These are phyloP conservation scores for Chrysoporthe deuterocubensis DNA, from an alignment of 2,329 filamentous ascomycete species.

Conservation along the genomic window DNA sequence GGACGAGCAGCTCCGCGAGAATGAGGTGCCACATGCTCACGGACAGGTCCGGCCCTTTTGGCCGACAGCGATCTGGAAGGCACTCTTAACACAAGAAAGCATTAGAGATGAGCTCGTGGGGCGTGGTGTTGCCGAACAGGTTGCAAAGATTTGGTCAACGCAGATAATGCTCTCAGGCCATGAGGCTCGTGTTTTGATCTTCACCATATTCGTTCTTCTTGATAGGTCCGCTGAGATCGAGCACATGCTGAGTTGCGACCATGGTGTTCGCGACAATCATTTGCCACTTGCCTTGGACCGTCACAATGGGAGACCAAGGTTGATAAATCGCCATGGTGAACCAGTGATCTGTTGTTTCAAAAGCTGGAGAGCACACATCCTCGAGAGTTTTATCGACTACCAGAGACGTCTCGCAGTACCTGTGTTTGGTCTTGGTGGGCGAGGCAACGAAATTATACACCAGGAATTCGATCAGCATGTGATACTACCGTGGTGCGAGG, in stretches of 20 bases:
- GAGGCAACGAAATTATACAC: background rate
- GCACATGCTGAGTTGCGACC: background rate
- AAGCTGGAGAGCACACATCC: rapidly evolving
- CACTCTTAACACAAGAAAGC: background rate
- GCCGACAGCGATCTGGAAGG: background rate
- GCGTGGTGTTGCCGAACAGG: background rate
- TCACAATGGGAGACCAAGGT: background rate
- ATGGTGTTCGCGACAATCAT: background rate
- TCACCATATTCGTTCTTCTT: background rate
- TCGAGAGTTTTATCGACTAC: background rate
- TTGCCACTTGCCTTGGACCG: background rate
- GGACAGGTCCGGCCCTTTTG: background rate
- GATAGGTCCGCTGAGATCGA: background rate
- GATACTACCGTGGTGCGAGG: slow-evolving; percentile 17
- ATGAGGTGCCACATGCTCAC: background rate
- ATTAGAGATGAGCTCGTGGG: background rate
- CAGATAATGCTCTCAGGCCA: background rate
- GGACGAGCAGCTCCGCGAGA: background rate
- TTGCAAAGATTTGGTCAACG: background rate
- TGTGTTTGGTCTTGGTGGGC: background rate
- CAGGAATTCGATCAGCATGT: background rate
- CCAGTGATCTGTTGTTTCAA: background rate
- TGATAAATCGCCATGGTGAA: no score
- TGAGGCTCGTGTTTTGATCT: background rate
- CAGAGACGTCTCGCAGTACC: slow-evolving; percentile 1